Base-by-base conservation (phyloP, 805 yeast species). In the Pichia kluyveri region DNA sequence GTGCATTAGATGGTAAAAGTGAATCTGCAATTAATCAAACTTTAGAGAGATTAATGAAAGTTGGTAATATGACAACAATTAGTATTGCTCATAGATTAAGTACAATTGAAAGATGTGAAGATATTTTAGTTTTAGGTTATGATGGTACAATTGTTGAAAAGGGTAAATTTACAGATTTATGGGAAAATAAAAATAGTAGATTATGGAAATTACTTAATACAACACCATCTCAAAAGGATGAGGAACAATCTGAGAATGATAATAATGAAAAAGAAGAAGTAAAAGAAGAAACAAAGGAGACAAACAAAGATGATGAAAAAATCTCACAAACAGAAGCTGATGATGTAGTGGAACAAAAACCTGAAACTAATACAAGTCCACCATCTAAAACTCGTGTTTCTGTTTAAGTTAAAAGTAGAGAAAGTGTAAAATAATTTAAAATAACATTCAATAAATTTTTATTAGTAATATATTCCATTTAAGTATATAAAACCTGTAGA, bases 11-110 rank as follows among this genome's bases (percentile, higher is more conserved):
- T 59, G 78, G 93, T 31, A 87, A 85, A 48, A 82, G 90, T 58
- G 98, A 91, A 60, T 81, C 83, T 54, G 77, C 86, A 8, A 95
- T 91, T 39, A 89, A 90, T 63, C 75, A 75, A 45, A 87, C 95
- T 9, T 68, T 90, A 50, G 65, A 72, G 19, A 67, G 72, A 42
- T 70, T 91, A 50, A 73, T 77, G 63, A 59, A 66, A 28, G 43
- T 48, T 32, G 53, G 49, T 10, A 46, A 41, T 30, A 86, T 96
- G 19, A 80, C 90, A 5, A 74, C 85, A 5, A 84, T 91, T 39
- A 85, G 95, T 27, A 91, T 91, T 59, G 98, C 97, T 0, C 98
- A 90, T 62, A 71, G 97, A 56, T 74, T 89, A 42, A 82, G 95
- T 1, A 91, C 98, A 0, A 91, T 91, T 48, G 83, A 82, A 58